Conservation (phyloP, 73 alveolate genomes). For the Loxodes magnus region DNA sequence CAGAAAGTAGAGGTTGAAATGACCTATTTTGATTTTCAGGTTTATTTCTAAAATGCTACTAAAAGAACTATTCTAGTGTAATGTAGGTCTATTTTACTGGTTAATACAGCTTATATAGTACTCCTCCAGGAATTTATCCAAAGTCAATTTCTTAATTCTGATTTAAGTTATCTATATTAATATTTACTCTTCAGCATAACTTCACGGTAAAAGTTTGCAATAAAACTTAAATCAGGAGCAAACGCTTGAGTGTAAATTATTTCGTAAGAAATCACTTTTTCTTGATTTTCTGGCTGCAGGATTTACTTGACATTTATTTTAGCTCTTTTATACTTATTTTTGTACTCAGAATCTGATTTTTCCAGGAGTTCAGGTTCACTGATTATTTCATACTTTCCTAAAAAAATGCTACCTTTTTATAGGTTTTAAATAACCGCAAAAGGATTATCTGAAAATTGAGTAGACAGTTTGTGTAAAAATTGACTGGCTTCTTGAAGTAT, state of each 20-base stretch:
- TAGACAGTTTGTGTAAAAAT: conserved; percentile 3
- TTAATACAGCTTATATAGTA: conserved; percentile 2
- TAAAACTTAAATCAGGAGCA: too few species aligned
- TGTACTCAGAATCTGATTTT: not conserved
- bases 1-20: not conserved
- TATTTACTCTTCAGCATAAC: too few species aligned
- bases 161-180: too few species aligned
- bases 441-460: conserved; percentile 10
- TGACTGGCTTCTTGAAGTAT: conserved; percentile 8
- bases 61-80: conserved; percentile 5
- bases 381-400: conserved; percentile 13
- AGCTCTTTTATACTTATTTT: conserved; percentile 8
- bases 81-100: not conserved
- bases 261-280: too few species aligned
- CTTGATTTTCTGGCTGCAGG: not conserved
- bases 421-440: not conserved
- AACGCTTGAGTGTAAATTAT: too few species aligned
- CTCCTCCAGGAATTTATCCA: conserved; percentile 14
- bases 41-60: not conserved
- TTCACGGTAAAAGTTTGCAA: too few species aligned
- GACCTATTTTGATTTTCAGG: not conserved
- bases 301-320: conserved; percentile 1
- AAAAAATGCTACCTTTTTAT: conserved; percentile 1
- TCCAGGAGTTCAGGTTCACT: not conserved
- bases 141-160: too few species aligned